A percentile compares a stretch with the other conserved stretches of the same genome.
Evolutionary conservation across 768 basidiomycete genomes (phyloP).

Genomic region (Pluteus cervinus): DNA sequence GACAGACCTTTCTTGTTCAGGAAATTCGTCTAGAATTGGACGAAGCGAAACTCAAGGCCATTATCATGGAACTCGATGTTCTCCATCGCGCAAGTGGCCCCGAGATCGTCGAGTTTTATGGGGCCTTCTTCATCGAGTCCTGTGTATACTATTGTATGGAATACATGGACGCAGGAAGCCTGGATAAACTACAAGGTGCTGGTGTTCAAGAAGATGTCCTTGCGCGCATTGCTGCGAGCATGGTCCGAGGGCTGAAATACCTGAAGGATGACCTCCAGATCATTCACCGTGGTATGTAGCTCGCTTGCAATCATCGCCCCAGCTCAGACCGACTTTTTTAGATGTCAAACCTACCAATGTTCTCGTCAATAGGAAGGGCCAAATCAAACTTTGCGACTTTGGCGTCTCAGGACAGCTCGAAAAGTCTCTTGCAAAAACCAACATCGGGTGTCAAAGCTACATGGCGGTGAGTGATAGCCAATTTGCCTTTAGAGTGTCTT

Average conservation of each 20-base stretch:
- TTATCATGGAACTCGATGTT: slow-evolving; percentile 98
- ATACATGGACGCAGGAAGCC: slow-evolving; percentile 97
- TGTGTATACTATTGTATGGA: slow-evolving; percentile 99
- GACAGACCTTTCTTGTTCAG: slow-evolving; percentile 37
- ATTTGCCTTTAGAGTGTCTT: slow-evolving; percentile 1
- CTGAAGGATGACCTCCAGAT: slow-evolving; percentile 92
- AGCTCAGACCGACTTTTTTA: slow-evolving; percentile 18
- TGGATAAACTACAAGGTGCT: slow-evolving; percentile 69
- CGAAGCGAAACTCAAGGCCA: slow-evolving; percentile 86
- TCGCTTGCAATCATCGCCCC: not conserved
- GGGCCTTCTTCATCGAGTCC: slow-evolving; percentile 99
- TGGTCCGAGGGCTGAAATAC: slow-evolving; percentile 90
- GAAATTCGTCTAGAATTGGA: slow-evolving; percentile 98
- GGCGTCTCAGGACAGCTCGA: slow-evolving; percentile 99
- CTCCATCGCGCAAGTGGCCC: slow-evolving; percentile 89
- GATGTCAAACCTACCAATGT: slow-evolving; percentile 96
- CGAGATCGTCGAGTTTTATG: slow-evolving; percentile 97
- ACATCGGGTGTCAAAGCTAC: slow-evolving; percentile 97
- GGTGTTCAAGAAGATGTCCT: slow-evolving; percentile 78
- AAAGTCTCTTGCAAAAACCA: slow-evolving; percentile 93
- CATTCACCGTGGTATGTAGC: slow-evolving; percentile 43
- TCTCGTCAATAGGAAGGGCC: slow-evolving; percentile 80
- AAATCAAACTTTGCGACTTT: slow-evolving; percentile 96
- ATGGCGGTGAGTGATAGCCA: slow-evolving; percentile 74
- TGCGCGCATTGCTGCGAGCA: slow-evolving; percentile 69